Base-by-base conservation (phyloP, 176 grass and related monocot species). In the Bonia amplexicaulis region DNA sequence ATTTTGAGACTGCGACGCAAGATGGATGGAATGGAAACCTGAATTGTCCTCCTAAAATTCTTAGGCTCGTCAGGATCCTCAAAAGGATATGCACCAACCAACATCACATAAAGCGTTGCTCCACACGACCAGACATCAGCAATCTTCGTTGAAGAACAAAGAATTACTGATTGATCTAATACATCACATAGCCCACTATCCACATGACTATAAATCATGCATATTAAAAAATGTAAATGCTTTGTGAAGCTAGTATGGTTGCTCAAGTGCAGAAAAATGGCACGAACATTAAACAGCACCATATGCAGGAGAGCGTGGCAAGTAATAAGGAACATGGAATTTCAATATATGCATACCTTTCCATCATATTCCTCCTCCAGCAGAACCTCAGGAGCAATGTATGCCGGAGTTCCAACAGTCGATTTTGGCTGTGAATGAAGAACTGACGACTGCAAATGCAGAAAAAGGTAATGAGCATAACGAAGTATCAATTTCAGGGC, bases 91-190 rank as follows among this genome's bases (percentile, higher is more conserved):
- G 95, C 95, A 63, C 95, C 95, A 22, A 97, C 92, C 57, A 97
- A 89, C 95, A 97, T 97, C 73, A 97, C 95, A 75, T 97, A 97
- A 7, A 97, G 89, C 0, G 95, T 97, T 63, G 95, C 95, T 60
- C 95, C 95, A 11, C 95, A 97, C 7, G 95, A 97, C 95, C 95
- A 97, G 44, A 97, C 92, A 51, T 97, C 95, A 73, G 95, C 95
- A 82, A 97, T 94, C 95, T 95, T 79, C 65, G 78, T 77, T 2
- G 41, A 69, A 10, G 19, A 90, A 62, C 68, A 54, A 52, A 80
- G 1, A 69, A 61, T 87, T 59, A 84, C n/a, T 12, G 12, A 35
- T 26, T 48, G 14, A 3, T 9, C 23, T 7, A 63, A 10, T 53
- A 44, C 13, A 19, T 37, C 40, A 25, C 23, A 2, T n/a, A 67